Conservation (phyloP, 2,329 filamentous ascomycete genomes). For the Aspergillus floridensis region DNA sequence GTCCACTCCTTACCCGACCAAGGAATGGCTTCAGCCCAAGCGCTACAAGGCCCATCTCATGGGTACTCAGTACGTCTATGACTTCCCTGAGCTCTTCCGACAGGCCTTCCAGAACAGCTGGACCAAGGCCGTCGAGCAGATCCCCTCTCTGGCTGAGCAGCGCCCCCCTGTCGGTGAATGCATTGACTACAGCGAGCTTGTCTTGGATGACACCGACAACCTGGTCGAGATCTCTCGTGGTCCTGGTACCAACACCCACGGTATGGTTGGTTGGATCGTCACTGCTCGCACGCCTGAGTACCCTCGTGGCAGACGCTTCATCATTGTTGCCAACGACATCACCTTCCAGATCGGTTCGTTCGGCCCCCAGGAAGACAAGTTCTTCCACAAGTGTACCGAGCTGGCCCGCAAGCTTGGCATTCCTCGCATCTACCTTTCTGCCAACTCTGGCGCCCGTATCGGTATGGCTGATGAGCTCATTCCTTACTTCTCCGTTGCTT, state of each 20-base stretch:
- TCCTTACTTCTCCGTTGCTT: conserved; percentile 94
- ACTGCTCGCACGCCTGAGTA: conserved; percentile 95
- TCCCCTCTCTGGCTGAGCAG: conserved; percentile 71
- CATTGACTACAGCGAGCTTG: conserved; percentile 89
- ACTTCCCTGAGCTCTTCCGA: conserved; percentile 98
- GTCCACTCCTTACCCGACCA: conserved; percentile 89
- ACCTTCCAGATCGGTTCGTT: conserved; percentile 99
- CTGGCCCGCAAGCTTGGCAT: conserved; percentile 91
- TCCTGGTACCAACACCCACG: conserved; percentile 89
- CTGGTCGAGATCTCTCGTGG: conserved; percentile 91
- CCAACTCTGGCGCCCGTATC: conserved; percentile 97
- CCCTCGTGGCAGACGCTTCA: conserved; percentile 83
- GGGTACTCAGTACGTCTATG: conserved; percentile 99
- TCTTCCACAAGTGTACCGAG: conserved; percentile 99
- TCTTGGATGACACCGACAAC: conserved; percentile 90
- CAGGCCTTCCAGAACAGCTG: conserved; percentile 97
- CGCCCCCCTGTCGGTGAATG: conserved; percentile 85
- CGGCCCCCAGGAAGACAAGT: conserved; percentile 91
- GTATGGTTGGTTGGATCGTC: conserved; percentile 98
- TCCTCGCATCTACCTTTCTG: conserved; percentile 94
- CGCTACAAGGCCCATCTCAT: conserved; percentile 98
- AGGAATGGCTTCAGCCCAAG: conserved; percentile 98
- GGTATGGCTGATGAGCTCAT: conserved; percentile 96
- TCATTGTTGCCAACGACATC: conserved; percentile 98
- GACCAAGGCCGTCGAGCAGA: conserved; percentile 70